Conservation (phyloP, 1,284 basidiomycete genomes). For the Chiua sp. region DNA sequence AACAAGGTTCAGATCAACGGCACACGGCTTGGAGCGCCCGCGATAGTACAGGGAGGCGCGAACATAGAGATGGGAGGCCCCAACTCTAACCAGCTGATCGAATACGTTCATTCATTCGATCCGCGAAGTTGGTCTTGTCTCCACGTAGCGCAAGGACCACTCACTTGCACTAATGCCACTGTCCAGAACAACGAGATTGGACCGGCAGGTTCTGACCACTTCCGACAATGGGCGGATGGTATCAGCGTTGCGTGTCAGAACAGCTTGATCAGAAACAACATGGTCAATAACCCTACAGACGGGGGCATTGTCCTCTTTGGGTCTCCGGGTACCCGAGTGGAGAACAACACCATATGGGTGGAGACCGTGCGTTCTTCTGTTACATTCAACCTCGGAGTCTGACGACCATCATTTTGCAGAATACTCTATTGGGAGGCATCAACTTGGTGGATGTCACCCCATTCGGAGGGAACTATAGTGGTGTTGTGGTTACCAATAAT, state of each 20-base stretch:
- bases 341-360: conserved; percentile 77
- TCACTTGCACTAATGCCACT: conserved; percentile 64
- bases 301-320: conserved; percentile 87
- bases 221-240: conserved; percentile 84
- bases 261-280: conserved; percentile 72
- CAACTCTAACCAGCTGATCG: conserved; percentile 68
- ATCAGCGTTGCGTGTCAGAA: conserved; percentile 79
- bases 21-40: conserved; percentile 57
- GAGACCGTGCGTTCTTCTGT: conserved; percentile 50
- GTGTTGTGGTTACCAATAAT: conserved; percentile 76
- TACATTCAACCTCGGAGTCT: background rate
- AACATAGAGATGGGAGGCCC: conserved; percentile 81
- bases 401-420: conserved; percentile 40
- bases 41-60: conserved; percentile 63
- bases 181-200: conserved; percentile 85
- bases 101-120: conserved; percentile 73
- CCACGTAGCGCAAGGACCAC: conserved; percentile 68
- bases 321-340: conserved; percentile 76
- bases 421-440: conserved; percentile 79
- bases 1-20: conserved; percentile 62
- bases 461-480: conserved; percentile 73
- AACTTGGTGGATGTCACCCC: conserved; percentile 83
- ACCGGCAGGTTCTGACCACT: conserved; percentile 68
- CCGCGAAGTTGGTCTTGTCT: conserved; percentile 79
- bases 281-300: conserved; percentile 77